Conservation (phyloP, 306 rosid genomes). For the Trifolium repens region DNA sequence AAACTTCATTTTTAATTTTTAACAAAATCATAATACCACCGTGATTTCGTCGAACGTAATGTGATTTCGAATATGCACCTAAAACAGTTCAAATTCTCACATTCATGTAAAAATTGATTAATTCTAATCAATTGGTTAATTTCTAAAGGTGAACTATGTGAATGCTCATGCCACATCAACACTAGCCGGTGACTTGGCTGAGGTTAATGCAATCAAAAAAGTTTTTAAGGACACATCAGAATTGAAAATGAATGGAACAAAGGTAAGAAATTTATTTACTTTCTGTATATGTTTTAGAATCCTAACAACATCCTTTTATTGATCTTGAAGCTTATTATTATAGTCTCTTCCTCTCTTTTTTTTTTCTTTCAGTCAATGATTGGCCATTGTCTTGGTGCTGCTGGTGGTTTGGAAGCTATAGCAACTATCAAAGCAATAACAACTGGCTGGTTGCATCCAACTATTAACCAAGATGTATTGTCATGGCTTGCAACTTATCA, state of each 20-base stretch:
- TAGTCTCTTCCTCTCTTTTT: background rate
- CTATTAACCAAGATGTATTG: slow-evolving; percentile 69
- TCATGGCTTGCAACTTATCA: background rate
- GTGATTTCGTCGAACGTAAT: background rate
- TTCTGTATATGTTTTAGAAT: background rate
- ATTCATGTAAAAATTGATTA: background rate
- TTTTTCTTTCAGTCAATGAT: slow-evolving; percentile 63
- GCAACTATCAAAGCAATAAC: slow-evolving; percentile 76
- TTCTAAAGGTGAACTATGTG: slow-evolving; percentile 69
- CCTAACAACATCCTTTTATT: background rate
- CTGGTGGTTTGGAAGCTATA: slow-evolving; percentile 82
- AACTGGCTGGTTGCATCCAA: slow-evolving; percentile 79
- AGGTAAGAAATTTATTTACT: slow-evolving; percentile 48
- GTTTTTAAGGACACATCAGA: slow-evolving; percentile 66
- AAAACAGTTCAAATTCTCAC: slow-evolving; percentile 9
- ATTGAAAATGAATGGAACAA: slow-evolving; percentile 74
- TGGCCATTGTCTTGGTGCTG: slow-evolving; percentile 84
- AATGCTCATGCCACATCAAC: slow-evolving; percentile 90
- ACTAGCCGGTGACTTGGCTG: slow-evolving; percentile 75
- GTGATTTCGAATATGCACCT: background rate
- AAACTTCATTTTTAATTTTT: background rate
- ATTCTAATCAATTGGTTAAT: background rate
- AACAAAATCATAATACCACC: background rate
- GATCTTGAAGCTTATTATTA: slow-evolving; percentile 12
- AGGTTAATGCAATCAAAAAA: slow-evolving; percentile 69